Evolutionary conservation across 2,329 filamentous ascomycete species (phyloP).

Genomic region (Mollisia scopiformis): DNA sequence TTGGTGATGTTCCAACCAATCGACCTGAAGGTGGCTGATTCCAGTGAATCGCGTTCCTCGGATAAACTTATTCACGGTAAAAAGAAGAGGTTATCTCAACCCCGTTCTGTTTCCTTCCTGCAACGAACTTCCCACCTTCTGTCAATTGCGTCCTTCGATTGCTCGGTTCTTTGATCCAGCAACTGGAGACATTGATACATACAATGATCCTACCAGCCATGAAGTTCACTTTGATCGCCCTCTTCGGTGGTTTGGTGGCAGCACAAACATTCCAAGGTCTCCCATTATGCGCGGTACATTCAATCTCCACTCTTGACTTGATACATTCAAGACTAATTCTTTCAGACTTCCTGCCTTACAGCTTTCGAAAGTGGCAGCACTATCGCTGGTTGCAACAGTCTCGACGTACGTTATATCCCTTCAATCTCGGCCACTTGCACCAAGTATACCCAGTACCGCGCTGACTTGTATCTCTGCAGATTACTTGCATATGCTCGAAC

Average conservation of each 20-base stretch:
- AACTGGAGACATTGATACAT: neutral
- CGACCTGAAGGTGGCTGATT: conserved; percentile 2
- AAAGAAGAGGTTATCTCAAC: neutral
- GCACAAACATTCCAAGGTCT: conserved; percentile 49
- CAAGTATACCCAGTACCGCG: neutral
- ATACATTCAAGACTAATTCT: conserved; percentile 1
- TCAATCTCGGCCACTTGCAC: neutral
- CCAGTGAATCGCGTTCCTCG: neutral
- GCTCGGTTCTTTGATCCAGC: neutral
- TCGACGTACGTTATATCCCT: neutral
- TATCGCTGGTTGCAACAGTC: conserved; percentile 41
- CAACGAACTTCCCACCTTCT: neutral
- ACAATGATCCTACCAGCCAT: neutral
- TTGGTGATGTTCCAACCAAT: neutral
- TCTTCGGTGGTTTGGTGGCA: conserved; percentile 55
- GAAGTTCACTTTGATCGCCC: conserved; percentile 39
- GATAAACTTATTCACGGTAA: conserved; percentile 1
- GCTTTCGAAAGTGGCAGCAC: conserved; percentile 42
- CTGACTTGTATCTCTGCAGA: conserved; percentile 29
- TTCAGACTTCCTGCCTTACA: conserved; percentile 37
- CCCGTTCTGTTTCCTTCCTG: neutral
- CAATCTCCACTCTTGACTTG: neutral
- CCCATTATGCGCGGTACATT: conserved; percentile 56
- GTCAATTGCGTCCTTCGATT: neutral
- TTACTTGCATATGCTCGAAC: conserved; percentile 52